Conservation (phyloP, 2,329 filamentous ascomycete genomes). For the Diaporthe sp. region DNA sequence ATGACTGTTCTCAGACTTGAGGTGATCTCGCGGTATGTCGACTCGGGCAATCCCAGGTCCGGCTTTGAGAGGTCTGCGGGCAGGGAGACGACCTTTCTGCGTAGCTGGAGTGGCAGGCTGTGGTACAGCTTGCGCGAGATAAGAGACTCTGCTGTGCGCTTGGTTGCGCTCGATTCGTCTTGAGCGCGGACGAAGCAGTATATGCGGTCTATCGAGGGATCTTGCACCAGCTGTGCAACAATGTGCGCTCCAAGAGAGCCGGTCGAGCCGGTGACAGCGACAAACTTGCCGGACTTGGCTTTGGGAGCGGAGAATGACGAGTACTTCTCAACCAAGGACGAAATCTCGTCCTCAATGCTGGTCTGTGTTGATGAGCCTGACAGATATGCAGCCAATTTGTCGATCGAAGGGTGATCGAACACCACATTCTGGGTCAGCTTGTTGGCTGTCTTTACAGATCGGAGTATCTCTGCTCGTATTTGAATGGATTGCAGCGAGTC, state of each 20-base stretch:
- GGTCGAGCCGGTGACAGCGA: constrained; percentile 73
- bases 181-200: constrained; percentile 67
- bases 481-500: constrained; percentile 61
- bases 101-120: constrained; percentile 43
- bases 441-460: constrained; percentile 56
- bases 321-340: constrained; percentile 61
- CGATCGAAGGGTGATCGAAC: constrained; percentile 69
- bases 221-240: constrained; percentile 69
- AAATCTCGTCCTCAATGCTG: constrained; percentile 49
- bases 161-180: constrained; percentile 43
- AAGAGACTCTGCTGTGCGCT: constrained; percentile 42
- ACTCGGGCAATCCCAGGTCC: constrained; percentile 55
- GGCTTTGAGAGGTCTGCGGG: constrained; percentile 56
- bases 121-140: constrained; percentile 32
- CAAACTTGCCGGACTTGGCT: constrained; percentile 33
- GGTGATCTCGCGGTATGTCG: constrained; percentile 48
- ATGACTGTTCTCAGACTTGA: constrained; percentile 58
- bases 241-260: constrained; percentile 76
- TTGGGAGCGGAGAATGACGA: constrained; percentile 47
- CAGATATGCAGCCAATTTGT: constrained; percentile 60
- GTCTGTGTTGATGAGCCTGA: constrained; percentile 47
- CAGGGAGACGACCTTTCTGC: constrained; percentile 54
- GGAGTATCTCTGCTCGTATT: constrained; percentile 66
- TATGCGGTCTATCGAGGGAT: constrained; percentile 66
- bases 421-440: constrained; percentile 69